Evolutionary conservation across 768 basidiomycete genomes (phyloP).

Genomic region (Lactifluus pinguis): DNA sequence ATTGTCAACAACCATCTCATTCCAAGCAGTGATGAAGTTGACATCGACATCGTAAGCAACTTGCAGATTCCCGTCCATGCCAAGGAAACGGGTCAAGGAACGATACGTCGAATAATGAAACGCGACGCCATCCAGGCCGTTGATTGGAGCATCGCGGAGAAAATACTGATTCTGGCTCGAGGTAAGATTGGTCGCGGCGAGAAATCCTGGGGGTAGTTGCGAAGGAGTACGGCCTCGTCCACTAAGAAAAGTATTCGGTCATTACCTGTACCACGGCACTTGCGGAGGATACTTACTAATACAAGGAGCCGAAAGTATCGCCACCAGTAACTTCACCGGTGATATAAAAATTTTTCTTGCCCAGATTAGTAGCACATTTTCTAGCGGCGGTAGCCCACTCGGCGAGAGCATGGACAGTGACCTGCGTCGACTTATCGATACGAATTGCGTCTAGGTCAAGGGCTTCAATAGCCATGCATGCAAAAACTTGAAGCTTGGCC

Average conservation of each 20-base stretch:
- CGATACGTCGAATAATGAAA: constrained; percentile 97
- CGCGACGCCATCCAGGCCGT: constrained; percentile 68
- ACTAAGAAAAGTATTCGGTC: constrained; percentile 29
- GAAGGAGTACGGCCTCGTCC: constrained; percentile 83
- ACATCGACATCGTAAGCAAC: constrained; percentile 78
- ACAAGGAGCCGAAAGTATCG: constrained; percentile 80
- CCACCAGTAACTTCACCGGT: constrained; percentile 93
- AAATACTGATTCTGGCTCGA: constrained; percentile 62
- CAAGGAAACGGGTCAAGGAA: constrained; percentile 74
- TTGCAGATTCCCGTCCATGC: constrained; percentile 91
- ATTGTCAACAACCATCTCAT: constrained; percentile 81
- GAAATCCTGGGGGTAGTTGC: constrained; percentile 59
- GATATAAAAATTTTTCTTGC: constrained; percentile 86
- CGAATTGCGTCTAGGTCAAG: constrained; percentile 92
- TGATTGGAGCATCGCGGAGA: constrained; percentile 53
- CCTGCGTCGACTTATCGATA: constrained; percentile 90
- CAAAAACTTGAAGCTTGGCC: constrained; percentile 66
- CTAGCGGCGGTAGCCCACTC: constrained; percentile 68
- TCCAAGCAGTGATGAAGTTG: constrained; percentile 88
- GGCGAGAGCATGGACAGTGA: constrained; percentile 74
- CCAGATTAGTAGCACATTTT: constrained; percentile 57
- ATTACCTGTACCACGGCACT: background rate
- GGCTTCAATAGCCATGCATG: constrained; percentile 80
- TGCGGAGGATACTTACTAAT: constrained; percentile 46
- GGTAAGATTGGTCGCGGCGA: constrained; percentile 59